These are phyloP conservation scores for Chenopodium suecicum DNA, from an alignment of 148 eudicot species.

Conservation along the genomic window DNA sequence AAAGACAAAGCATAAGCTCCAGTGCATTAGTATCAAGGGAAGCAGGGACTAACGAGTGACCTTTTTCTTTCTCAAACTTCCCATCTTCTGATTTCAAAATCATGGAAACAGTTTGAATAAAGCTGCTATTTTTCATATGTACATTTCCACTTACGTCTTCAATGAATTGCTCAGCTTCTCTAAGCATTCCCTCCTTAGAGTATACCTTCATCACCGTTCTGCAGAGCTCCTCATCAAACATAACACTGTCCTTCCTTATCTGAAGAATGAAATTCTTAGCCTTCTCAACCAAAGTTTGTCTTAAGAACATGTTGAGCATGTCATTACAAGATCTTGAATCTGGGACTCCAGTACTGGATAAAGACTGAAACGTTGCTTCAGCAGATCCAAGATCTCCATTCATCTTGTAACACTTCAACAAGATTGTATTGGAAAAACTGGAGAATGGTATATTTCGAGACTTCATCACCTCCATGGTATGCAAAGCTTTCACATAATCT, in stretches of 20 bases:
- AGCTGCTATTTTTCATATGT: conserved; percentile 39
- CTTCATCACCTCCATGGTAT: conserved; percentile 62
- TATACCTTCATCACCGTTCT: conserved; percentile 58
- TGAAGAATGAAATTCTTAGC: conserved; percentile 58
- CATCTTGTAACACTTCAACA: conserved; percentile 63
- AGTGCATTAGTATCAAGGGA: conserved; percentile 43
- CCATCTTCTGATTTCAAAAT: conserved; percentile 33
- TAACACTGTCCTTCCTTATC: conserved; percentile 52
- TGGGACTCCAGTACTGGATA: conserved; percentile 58
- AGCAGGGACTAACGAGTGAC: conserved; percentile 32
- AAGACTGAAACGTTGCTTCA: conserved; percentile 57
- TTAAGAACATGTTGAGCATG: conserved; percentile 65
- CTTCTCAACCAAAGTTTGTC: conserved; percentile 47
- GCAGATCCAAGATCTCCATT: conserved; percentile 70
- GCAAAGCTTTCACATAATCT: conserved; percentile 53
- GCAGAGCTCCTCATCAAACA: conserved; percentile 65
- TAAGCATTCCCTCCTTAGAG: conserved; percentile 61
- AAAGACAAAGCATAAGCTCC: conserved; percentile 57
- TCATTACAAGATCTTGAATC: conserved; percentile 63
- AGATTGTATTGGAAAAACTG: conserved; percentile 53
- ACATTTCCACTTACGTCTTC: conserved; percentile 37
- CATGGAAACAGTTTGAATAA: conserved; percentile 42
- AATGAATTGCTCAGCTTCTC: conserved; percentile 55
- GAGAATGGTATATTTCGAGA: conserved; percentile 52
- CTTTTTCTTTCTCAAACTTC: conserved; percentile 29